These are phyloP conservation scores for Pontederia crassipes DNA, from an alignment of 176 grass and related monocot genomes.

Conservation along the genomic window DNA sequence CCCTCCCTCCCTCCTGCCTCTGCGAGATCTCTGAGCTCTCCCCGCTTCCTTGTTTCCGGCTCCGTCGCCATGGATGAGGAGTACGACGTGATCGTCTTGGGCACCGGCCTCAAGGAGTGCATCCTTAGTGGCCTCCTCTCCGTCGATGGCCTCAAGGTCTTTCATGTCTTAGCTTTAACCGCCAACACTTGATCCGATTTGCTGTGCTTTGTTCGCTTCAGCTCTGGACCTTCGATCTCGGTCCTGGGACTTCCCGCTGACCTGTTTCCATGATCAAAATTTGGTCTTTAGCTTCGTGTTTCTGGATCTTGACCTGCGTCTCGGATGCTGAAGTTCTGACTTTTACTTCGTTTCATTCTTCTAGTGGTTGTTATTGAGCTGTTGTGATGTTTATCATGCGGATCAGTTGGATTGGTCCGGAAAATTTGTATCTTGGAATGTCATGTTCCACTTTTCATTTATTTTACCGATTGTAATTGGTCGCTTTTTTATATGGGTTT, in stretches of 20 bases:
- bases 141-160: slow-evolving; percentile 50
- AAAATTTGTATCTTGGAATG: neutral
- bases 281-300: neutral
- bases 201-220: neutral
- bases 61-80: slow-evolving; percentile 19
- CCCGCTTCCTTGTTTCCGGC: neutral
- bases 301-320: neutral
- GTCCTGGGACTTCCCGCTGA: neutral
- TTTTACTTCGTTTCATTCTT: neutral
- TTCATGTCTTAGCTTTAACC: neutral
- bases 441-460: too few relatives aligned
- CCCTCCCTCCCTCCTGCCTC: neutral
- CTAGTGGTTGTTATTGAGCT: neutral
- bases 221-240: neutral
- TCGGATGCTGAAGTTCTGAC: neutral
- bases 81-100: slow-evolving; percentile 24
- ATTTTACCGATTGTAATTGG: too few relatives aligned
- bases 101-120: slow-evolving; percentile 49
- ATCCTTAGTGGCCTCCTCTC: slow-evolving; percentile 53
- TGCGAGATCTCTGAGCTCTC: neutral
- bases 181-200: neutral
- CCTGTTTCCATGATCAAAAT: neutral
- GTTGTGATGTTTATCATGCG: neutral
- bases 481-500: too few relatives aligned
- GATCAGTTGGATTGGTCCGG: neutral